Evolutionary conservation across 768 basidiomycete species (phyloP).

Genomic region (Mycena metata): DNA sequence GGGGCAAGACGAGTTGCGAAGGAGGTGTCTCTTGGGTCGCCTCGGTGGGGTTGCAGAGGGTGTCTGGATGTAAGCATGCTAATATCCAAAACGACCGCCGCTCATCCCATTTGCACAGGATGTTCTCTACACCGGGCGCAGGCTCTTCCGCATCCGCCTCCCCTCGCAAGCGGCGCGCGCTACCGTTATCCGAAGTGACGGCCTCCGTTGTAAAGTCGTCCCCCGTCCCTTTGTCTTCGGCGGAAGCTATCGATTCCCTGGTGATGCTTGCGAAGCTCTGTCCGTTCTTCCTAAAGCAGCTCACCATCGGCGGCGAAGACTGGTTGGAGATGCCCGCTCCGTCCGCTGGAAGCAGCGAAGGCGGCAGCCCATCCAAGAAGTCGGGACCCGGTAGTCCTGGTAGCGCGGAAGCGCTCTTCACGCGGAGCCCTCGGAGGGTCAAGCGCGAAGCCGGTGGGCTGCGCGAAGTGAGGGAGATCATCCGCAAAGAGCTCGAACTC

Average conservation of each 20-base stretch:
- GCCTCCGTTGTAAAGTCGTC: slow-evolving; percentile 84
- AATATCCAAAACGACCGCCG: slow-evolving; percentile 18
- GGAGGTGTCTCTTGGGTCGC: slow-evolving; percentile 82
- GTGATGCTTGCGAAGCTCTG: slow-evolving; percentile 75
- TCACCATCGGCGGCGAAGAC: slow-evolving; percentile 70
- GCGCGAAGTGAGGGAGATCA: slow-evolving; percentile 85
- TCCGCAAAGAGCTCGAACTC: slow-evolving; percentile 82
- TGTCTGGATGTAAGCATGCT: slow-evolving; percentile 81
- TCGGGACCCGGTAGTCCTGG: slow-evolving; percentile 59
- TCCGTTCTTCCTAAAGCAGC: slow-evolving; percentile 82
- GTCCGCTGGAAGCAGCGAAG: slow-evolving; percentile 43
- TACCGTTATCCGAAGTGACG: slow-evolving; percentile 76
- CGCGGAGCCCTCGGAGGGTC: slow-evolving; percentile 79
- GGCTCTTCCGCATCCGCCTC: slow-evolving; percentile 67
- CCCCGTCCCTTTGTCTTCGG: slow-evolving; percentile 81
- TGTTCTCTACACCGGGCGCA: slow-evolving; percentile 75
- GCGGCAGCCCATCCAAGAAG: slow-evolving; percentile 56
- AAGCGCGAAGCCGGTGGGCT: slow-evolving; percentile 80
- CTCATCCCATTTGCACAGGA: slow-evolving; percentile 55
- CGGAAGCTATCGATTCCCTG: slow-evolving; percentile 84
- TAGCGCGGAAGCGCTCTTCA: slow-evolving; percentile 73
- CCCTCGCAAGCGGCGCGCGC: slow-evolving; percentile 76
- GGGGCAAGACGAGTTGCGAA: slow-evolving; percentile 82
- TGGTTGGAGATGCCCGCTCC: slow-evolving; percentile 75
- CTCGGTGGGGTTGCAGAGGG: slow-evolving; percentile 88